These are phyloP conservation scores for Tetracentron sinense DNA, from an alignment of 164 flowering plant species.

Conservation along the genomic window DNA sequence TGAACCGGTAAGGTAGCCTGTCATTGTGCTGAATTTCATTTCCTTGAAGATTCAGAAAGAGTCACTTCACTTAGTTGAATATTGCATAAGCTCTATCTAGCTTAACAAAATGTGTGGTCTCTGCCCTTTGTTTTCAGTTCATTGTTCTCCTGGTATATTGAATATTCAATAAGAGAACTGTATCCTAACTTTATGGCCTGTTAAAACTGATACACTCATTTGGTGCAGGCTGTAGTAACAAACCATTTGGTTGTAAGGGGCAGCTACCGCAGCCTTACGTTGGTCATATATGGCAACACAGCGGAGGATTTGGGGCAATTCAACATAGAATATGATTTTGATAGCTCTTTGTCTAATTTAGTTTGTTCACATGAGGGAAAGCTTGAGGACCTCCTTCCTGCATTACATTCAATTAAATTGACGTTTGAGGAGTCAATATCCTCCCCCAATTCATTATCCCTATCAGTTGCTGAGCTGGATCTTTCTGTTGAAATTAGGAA, in stretches of 20 bases:
- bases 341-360: conserved; percentile 69
- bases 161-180: too few relatives aligned
- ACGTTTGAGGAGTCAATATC: conserved; percentile 52
- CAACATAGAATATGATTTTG: conserved; percentile 83
- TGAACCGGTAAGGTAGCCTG: neutral
- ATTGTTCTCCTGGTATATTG: too few relatives aligned
- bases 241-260: conserved; percentile 95
- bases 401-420: conserved; percentile 44
- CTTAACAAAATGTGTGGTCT: neutral
- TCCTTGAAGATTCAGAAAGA: neutral
- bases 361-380: conserved; percentile 71
- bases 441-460: conserved; percentile 42
- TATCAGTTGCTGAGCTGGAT: conserved; percentile 40
- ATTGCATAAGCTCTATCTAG: neutral
- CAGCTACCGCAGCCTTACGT: conserved; percentile 91
- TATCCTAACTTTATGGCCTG: neutral
- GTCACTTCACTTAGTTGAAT: neutral
- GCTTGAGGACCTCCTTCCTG: conserved; percentile 89
- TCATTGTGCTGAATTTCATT: neutral
- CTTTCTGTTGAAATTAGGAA: conserved; percentile 49
- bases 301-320: conserved; percentile 97
- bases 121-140: too few relatives aligned
- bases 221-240: conserved; percentile 86
- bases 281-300: conserved; percentile 92
- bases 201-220: conserved; percentile 3